Evolutionary conservation across 2,329 filamentous ascomycete species (phyloP).

Genomic region (Nothopassalora personata): DNA sequence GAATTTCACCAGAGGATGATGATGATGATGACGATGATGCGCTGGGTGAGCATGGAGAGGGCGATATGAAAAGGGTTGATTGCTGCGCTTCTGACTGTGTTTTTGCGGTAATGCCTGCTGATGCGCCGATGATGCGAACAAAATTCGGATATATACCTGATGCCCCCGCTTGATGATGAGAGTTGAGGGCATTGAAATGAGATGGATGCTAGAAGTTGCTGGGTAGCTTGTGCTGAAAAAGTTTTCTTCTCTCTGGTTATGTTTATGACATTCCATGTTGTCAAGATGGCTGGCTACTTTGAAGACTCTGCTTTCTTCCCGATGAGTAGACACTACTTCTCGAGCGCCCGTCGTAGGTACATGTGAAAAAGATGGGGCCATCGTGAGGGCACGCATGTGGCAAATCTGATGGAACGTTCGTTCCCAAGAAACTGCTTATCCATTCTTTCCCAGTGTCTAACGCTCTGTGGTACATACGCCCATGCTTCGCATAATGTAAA

Average conservation of each 20-base stretch:
- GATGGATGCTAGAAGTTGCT: background rate
- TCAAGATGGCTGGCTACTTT: too few relatives aligned
- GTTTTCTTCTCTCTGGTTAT: background rate
- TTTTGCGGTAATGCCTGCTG: background rate
- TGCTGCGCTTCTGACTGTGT: background rate
- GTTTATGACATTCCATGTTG: background rate
- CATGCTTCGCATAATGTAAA: background rate
- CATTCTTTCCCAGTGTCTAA: background rate
- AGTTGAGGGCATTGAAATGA: background rate
- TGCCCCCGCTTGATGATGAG: background rate
- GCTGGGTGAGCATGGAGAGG: background rate
- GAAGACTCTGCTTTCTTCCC: too few relatives aligned
- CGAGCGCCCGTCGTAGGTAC: too few relatives aligned
- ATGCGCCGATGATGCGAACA: background rate
- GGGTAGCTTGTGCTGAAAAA: background rate
- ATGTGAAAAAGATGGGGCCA: too few relatives aligned
- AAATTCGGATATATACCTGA: background rate
- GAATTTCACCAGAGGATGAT: background rate
- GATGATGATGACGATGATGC: background rate
- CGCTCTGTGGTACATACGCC: background rate
- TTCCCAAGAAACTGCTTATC: background rate
- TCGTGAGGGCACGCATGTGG: too few relatives aligned
- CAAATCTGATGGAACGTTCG: too few relatives aligned
- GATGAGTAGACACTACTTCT: too few relatives aligned
- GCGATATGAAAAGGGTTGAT: background rate